Percentiles rank a stretch among this genome's conserved stretches.
Conservation (phyloP, 1,139 yeast species). For the Suhomyces chickasaworum region DNA sequence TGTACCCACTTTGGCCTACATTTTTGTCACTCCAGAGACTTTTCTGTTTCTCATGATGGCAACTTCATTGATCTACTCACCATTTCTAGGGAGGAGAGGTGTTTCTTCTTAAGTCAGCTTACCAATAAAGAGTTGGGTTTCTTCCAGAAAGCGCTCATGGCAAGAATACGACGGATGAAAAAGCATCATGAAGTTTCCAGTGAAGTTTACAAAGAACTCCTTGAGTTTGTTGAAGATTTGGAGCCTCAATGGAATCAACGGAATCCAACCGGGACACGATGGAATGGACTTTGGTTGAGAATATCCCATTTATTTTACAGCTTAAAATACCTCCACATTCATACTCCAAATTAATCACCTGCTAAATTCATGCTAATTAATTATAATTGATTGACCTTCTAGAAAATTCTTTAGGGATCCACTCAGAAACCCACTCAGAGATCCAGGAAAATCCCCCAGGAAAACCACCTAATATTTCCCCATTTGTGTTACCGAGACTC, state of each 20-base stretch:
- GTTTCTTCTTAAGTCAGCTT: background rate
- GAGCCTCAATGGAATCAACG: constrained; percentile 4
- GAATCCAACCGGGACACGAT: background rate
- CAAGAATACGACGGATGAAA: background rate
- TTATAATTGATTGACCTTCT: too few species aligned
- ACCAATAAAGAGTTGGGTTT: background rate
- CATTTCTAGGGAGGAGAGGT: background rate
- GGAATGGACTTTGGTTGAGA: background rate
- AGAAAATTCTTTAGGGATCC: too few species aligned
- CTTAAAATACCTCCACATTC: too few species aligned
- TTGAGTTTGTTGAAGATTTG: constrained; percentile 1
- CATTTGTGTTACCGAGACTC: background rate
- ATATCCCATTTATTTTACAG: background rate
- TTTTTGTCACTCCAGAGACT: background rate
- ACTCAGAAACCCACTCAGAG: too few species aligned
- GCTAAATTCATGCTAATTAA: too few species aligned
- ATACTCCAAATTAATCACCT: too few species aligned
- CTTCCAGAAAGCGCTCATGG: constrained; percentile 2
- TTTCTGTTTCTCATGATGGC: background rate
- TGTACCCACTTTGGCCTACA: background rate
- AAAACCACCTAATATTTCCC: too few species aligned
- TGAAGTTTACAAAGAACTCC: background rate
- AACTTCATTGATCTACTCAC: background rate
- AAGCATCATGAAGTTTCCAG: background rate
- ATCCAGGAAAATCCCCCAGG: too few species aligned